phyloP scores from a whole-genome alignment of 169 alveolate genomes.

The Plasmodium knowlesi region DNA sequence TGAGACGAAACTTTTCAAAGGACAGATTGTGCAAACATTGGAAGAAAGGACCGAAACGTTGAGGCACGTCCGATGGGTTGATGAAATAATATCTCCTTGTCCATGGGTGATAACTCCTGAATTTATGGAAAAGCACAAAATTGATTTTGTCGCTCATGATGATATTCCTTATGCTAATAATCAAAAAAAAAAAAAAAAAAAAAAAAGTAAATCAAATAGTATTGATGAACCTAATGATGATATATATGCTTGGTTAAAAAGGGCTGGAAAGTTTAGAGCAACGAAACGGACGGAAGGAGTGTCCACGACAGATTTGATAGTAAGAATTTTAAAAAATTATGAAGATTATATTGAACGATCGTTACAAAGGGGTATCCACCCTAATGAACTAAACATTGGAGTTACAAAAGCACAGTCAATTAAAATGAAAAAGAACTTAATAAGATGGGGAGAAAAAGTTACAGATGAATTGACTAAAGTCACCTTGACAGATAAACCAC shows the following conservation, averaged over 20 bases:
- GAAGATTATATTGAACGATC: conserved; percentile 95
- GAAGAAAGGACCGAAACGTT: conserved; percentile 95
- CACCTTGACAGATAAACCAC: conserved; percentile 89
- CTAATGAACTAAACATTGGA: conserved; percentile 94
- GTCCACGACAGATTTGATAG: conserved; percentile 95
- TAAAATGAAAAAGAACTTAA: conserved; percentile 90
- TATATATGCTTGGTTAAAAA: conserved; percentile 90
- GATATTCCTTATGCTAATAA: conserved; percentile 90
- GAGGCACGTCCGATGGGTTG: conserved; percentile 96
- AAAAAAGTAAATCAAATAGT: conserved; percentile 9
- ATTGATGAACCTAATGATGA: conserved; percentile 85
- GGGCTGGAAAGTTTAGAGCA: conserved; percentile 90
- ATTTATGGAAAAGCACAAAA: conserved; percentile 89
- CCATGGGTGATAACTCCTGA: conserved; percentile 93
- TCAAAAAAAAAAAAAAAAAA: conserved; percentile 78
- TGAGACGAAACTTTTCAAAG: conserved; percentile 93
- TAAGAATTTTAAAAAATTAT: conserved; percentile 94
- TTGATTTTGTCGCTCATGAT: conserved; percentile 94
- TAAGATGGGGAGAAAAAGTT: conserved; percentile 90
- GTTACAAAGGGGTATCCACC: conserved; percentile 93
- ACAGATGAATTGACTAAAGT: conserved; percentile 90
- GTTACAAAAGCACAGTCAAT: conserved; percentile 90
- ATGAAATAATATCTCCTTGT: conserved; percentile 96
- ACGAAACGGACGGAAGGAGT: conserved; percentile 95
- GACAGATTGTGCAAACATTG: conserved; percentile 94